Base-by-base conservation (phyloP, 2,329 filamentous ascomycete genomes). In the Aspergillus piperis region DNA sequence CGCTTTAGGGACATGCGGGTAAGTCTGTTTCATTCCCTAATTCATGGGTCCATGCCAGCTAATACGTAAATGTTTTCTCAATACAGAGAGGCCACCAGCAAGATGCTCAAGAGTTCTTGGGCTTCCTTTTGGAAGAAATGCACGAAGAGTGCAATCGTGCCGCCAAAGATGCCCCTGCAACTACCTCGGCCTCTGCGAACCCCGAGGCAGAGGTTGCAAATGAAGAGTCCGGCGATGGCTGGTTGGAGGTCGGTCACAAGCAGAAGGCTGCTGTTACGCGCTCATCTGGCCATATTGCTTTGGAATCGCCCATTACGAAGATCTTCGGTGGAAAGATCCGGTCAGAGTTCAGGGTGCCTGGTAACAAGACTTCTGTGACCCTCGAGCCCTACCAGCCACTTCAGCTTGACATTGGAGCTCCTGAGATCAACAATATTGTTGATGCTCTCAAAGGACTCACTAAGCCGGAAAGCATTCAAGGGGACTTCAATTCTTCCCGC, bases 101-200 rank as follows among this genome's bases (percentile, higher is more conserved):
- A 81, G 95, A 99, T 78, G 95, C 95, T 1, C 92, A 99, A 73
- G 95, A 99, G 72, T 99, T 99, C 68, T 81, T 99, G 23, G 94
- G 93, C 0, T 96, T 98, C 74, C 82, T 99, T 36, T 83, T 99
- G 3, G 93, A 96, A 71, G 91, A 92, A 51, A 85, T 99, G 36
- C 93, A 97, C 69, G 93, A 98, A 65, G 95, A 99, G 75, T 97
- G 93, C 73, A 86, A 88, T 15, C 84, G 88, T 59, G 88, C 94
- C 50, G 90, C 96, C 80, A 85, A 86, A 64, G 80, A 79, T 59
- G 78, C 80, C 5, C 72, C 76, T 25, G 65, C 74, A 59, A 70
- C 76, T 6, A 10, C 2, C 15, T 39, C 15, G 19, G 50, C 15
- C 19, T 10, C 41, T 21, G 8, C 61, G 13, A 76, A 75, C 23